Conservation (phyloP, 2,329 filamentous ascomycete genomes). For the Trichoderma harzianum region DNA sequence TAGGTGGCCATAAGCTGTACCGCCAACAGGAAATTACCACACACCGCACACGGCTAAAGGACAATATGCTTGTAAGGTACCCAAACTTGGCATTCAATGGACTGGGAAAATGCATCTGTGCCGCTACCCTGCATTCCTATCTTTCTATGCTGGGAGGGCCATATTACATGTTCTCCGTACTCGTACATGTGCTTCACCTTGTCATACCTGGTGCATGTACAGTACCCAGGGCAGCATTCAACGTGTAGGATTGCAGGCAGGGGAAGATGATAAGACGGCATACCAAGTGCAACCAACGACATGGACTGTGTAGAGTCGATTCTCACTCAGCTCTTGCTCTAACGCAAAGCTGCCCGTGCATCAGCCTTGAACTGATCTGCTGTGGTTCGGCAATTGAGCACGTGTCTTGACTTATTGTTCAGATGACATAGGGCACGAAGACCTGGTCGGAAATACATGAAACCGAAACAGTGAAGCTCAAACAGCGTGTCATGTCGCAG, state of each 20-base stretch:
- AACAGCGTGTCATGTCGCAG: conserved; percentile 5
- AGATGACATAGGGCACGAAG: not conserved
- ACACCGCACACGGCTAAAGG: not conserved
- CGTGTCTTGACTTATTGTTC: not conserved
- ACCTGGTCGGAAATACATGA: not conserved
- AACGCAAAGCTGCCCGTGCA: not conserved
- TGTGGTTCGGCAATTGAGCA: not conserved
- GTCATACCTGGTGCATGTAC: not conserved
- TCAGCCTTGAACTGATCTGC: not conserved
- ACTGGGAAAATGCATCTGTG: not conserved
- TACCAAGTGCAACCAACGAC: not conserved
- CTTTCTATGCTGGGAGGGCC: not conserved
- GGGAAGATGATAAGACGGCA: not conserved
- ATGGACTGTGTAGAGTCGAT: not conserved
- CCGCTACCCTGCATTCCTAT: not conserved
- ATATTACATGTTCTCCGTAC: not conserved
- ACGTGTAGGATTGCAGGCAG: not conserved
- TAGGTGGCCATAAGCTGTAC: not conserved
- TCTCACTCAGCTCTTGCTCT: not conserved
- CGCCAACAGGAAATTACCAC: not conserved
- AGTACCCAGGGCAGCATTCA: not conserved
- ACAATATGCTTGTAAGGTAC: not conserved
- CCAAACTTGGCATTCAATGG: not conserved
- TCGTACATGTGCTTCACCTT: not conserved
- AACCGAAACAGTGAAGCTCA: not conserved